Evolutionary conservation across 495 filamentous ascomycete species (phyloP), one percentile per base, ranked within the genome.

Genomic region (Aspergillus conjunctus): DNA sequence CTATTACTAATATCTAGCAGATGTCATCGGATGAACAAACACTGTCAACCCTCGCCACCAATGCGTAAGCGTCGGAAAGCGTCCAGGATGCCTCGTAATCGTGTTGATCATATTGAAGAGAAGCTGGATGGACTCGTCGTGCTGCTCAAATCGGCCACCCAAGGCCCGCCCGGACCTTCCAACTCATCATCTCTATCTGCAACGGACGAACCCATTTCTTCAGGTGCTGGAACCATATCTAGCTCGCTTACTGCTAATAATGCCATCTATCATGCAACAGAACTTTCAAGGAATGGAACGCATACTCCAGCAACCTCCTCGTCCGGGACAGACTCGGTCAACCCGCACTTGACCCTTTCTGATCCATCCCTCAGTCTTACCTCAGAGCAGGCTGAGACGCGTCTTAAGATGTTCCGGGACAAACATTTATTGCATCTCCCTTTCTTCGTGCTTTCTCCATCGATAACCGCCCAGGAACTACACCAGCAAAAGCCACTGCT

Each of bases 41-140:
- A 34, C 1, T 58, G 56, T 41, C 31, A 39, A 12, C 44, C 56
- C 10, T 58, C 56, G n/a, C 56, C 56, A 34, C 56, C 56, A 3
- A 31, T 51, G 12, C 45, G 56, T 5, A 58, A 51, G 12, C 44
- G 56, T 3, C 56, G 56, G 9, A 22, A 18, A 14, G 18, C 11
- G 3, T 17, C 43, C 14, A 54, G 21, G 37, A 12, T n/a, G 15
- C 21, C 51, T 2, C 22, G 32, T 7, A 41, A 39, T n/a, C 15
- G 31, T 15, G 46, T 58, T 9, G 26, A 58, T 9, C 51, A 58
- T 18, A n/a, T 58, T 2, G 56, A 58, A 45, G 45, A 58, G 56
- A 58, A 49, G 32, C 45, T 58, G 14, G 56, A 58, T 12, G 56
- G 56, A 1, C 45, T 58, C 3, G 32, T 58, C 17, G 46, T 17